Conservation (phyloP, 1,284 basidiomycete species). For the Athelia psychrophila region DNA sequence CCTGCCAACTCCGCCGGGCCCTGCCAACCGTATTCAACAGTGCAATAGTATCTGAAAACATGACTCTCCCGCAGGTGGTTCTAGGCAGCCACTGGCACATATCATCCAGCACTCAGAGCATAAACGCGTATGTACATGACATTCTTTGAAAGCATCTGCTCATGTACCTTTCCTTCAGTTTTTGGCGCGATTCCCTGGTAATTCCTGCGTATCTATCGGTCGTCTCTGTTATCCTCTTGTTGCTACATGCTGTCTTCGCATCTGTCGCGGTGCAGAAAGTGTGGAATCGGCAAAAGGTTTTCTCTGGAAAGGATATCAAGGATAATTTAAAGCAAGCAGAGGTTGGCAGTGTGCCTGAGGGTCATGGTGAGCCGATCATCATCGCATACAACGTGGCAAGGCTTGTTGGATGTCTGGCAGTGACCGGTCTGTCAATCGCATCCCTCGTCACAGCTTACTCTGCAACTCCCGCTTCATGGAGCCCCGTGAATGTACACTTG, state of each 20-base stretch:
- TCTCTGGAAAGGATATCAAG: slow-evolving; percentile 2
- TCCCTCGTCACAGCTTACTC: slow-evolving; percentile 12
- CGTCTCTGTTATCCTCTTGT: slow-evolving; percentile 22
- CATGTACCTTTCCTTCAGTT: background rate
- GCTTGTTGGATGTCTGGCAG: slow-evolving; percentile 29
- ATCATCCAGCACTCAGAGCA: too few relatives aligned
- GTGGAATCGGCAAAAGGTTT: slow-evolving; percentile 4
- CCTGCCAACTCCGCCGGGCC: too few relatives aligned
- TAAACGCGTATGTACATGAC: too few relatives aligned
- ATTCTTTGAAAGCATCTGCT: too few relatives aligned
- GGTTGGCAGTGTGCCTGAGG: too few relatives aligned
- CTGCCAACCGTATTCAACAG: too few relatives aligned
- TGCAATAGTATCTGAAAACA: too few relatives aligned
- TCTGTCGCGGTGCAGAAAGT: slow-evolving; percentile 13
- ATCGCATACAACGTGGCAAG: slow-evolving; percentile 33
- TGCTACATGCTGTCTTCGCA: slow-evolving; percentile 20
- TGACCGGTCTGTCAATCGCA: slow-evolving; percentile 34
- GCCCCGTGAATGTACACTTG: slow-evolving; percentile 27
- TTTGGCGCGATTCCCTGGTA: slow-evolving; percentile 22
- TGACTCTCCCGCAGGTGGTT: too few relatives aligned
- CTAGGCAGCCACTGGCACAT: too few relatives aligned
- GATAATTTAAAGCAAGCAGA: slow-evolving; percentile 4
- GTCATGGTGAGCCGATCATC: slow-evolving; percentile 24
- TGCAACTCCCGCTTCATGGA: slow-evolving; percentile 21
- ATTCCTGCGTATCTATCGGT: slow-evolving; percentile 27